Evolutionary conservation across 148 eudicot genomes (phyloP), one percentile per base, ranked within the genome.

Genomic region (Nepenthes gracilis): DNA sequence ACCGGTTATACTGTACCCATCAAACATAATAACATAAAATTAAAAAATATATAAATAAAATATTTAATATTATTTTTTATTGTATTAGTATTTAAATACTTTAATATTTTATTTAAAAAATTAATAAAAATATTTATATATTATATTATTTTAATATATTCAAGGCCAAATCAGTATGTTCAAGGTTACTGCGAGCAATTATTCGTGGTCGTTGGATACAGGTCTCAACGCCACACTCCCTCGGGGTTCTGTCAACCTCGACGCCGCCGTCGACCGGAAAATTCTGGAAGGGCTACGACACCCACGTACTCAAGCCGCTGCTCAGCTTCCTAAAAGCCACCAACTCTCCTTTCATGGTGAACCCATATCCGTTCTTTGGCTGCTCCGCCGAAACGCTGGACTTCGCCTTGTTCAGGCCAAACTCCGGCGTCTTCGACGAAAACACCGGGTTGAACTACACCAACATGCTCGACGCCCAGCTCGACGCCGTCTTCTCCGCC

Each of bases 311-410:
- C 38, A 66, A 62, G 70, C 90, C 88, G 23, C 57, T 87, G 35
- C 74, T 86, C 4, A 58, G 61, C 63, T 82, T 87, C 68, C 62
- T 81, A 15, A 77, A 77, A 67, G 65, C 65, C 33, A 76, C 85
- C 1, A 48, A 64, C 23, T 80, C 95, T 1, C 82, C 87, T 5
- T 87, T 87, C 67, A 49, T 87, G 83, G 69, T 87, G 4, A 87
- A 82, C 37, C 78, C 82, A 2, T 82, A 84, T 32, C 89, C 95
- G 0, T 87, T 81, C 64, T 84, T 87, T n/a, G 87, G 73, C 9
- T 68, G 47, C 62, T 59, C 85, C 0, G 50, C 58, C 0, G 75
- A 70, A 1, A 79, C 75, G 8, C 72, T 84, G 0, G 71, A 74
- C 12, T 84, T 66, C 40, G 87, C 83, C 2, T 65, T 87, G 6